Base-by-base conservation (phyloP, 2,329 filamentous ascomycete species). In the Botrytis deweyae region DNA sequence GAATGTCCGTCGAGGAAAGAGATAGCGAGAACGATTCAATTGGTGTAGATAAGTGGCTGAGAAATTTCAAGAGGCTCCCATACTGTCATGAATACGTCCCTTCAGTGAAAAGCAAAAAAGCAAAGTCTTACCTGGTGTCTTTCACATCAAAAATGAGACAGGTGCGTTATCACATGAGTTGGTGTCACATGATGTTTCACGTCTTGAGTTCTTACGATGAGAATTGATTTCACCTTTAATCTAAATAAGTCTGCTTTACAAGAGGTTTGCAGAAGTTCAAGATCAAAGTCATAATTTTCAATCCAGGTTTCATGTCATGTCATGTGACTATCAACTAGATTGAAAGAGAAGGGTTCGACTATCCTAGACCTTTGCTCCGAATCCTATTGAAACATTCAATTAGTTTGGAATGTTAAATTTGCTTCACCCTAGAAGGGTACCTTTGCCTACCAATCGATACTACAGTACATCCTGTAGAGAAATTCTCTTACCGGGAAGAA, bases 241-340 rank as follows among this genome's bases (percentile, higher is more conserved):
- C 5, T 7, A 6, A 58, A 29, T 29, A 6, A 8, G 8, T 29
- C 4, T 6, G 0, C 2, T 29, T 2, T 16, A 8, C 25, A 58
- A 29, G 0, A 18, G 9, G 0, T 0, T 1, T 29, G 6, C 8
- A 18, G n/a, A 29, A 18, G 3, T 29, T 29, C 0, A 9, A 8
- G 0, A 58, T 4, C 6, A 4, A 58, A 29, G 2, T 18, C 12
- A 8, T 55, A 1, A 29, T 29, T n/a, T 55, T 29, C 40, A 16
- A 42, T 42, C 0, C 12, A 42, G 14, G 12, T 42, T 42, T 42
- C 40, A 12, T 4, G 1, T 16, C 1, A 42, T 42, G 0, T 42
- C 12, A 42, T 42, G 40, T 14, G 12, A 42, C 14, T 3, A 42
- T 2, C 12, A 42, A 42, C 40, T 42, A 42, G 12, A 42, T 42